phyloP scores from a whole-genome alignment of 768 basidiomycete species.

The Hirschioporus abietinus region DNA sequence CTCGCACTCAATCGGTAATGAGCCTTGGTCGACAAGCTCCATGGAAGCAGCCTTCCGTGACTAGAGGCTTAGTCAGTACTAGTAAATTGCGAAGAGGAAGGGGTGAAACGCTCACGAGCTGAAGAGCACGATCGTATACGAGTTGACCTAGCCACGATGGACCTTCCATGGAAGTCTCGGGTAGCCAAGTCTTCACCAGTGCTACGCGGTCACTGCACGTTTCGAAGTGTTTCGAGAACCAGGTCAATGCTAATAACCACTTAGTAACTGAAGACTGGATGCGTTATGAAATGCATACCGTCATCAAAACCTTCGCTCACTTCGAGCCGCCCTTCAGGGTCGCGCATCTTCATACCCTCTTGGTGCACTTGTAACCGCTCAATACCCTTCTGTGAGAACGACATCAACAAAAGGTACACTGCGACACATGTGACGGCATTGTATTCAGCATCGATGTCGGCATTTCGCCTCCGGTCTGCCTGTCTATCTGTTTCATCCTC shows the following conservation, averaged over 20 bases:
- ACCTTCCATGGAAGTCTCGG: constrained; percentile 69
- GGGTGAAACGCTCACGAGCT: constrained; percentile 52
- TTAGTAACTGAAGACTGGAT: constrained; percentile 3
- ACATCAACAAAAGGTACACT: constrained; percentile 87
- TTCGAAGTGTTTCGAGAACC: constrained; percentile 92
- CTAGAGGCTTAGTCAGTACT: constrained; percentile 34
- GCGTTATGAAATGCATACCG: constrained; percentile 38
- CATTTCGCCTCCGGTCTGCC: constrained; percentile 62
- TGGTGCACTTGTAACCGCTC: constrained; percentile 73
- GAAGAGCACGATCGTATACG: constrained; percentile 86
- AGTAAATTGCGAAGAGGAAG: not conserved
- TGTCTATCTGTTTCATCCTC: constrained; percentile 70
- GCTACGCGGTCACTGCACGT: constrained; percentile 92
- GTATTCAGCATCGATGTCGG: constrained; percentile 75
- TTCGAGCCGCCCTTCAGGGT: constrained; percentile 68
- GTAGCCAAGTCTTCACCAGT: constrained; percentile 82
- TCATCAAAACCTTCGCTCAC: constrained; percentile 79
- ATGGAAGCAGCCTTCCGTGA: constrained; percentile 90
- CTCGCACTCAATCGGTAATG: constrained; percentile 79
- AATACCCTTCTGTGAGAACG: constrained; percentile 91
- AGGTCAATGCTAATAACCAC: constrained; percentile 55
- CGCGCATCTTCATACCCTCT: constrained; percentile 76
- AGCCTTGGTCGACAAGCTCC: constrained; percentile 78
- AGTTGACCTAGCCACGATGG: constrained; percentile 85
- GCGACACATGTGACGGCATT: constrained; percentile 84